Conservation (phyloP, 805 yeast species). For the Sungouiozyma intestinalis region DNA sequence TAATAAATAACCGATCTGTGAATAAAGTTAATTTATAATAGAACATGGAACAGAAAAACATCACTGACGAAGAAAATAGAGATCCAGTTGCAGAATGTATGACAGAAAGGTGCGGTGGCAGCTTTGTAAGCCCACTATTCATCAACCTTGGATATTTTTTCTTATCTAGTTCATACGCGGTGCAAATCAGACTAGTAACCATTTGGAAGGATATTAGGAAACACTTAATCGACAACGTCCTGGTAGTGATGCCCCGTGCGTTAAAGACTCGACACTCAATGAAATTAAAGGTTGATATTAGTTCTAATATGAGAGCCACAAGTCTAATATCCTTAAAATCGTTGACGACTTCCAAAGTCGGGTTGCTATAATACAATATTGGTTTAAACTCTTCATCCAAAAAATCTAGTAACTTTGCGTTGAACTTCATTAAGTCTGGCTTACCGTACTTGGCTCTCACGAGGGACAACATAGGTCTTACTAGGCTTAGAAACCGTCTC, state of each 20-base stretch:
- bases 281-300: slow-evolving; percentile 8
- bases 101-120: slow-evolving; percentile 15
- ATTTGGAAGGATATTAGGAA: slow-evolving; percentile 12
- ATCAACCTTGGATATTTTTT: slow-evolving; percentile 11
- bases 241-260: slow-evolving; percentile 6
- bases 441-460: slow-evolving; percentile 5
- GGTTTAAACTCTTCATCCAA: slow-evolving; percentile 3
- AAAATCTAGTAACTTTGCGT: slow-evolving; percentile 1
- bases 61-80: slow-evolving; percentile 6
- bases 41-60: slow-evolving; percentile 3
- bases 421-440: slow-evolving; percentile 8
- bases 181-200: slow-evolving; percentile 7
- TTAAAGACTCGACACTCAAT: slow-evolving; percentile 9
- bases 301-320: slow-evolving; percentile 1
- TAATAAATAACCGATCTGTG: slow-evolving; percentile 1
- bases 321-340: slow-evolving; percentile 2
- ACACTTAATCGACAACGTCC: slow-evolving; percentile 7
- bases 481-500: slow-evolving; percentile 10
- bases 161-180: slow-evolving; percentile 12
- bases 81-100: slow-evolving; percentile 1
- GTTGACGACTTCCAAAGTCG: background rate
- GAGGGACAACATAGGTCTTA: slow-evolving; percentile 11
- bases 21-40: slow-evolving; percentile 5
- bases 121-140: background rate
- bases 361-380: background rate